These are phyloP conservation scores for Stachybotrys chlorohalonatus DNA, from an alignment of 2,329 filamentous ascomycete genomes.

Conservation along the genomic window DNA sequence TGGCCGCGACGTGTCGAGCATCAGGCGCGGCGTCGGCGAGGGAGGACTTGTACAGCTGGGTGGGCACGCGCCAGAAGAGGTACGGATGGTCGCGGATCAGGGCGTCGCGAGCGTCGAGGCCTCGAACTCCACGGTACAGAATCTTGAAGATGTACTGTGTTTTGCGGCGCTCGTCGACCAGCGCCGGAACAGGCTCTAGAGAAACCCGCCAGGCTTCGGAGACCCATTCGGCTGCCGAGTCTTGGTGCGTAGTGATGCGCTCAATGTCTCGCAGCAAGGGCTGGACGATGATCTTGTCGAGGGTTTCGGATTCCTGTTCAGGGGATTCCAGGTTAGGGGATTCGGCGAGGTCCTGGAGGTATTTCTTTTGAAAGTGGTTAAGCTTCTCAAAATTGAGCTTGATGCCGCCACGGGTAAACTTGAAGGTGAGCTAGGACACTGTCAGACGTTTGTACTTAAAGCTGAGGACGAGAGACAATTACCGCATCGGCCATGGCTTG, in stretches of 20 bases:
- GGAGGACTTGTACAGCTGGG: constrained; percentile 15
- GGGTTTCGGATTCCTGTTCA: constrained; percentile 11
- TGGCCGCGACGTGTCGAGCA: constrained; percentile 11
- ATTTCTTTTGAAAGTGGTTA: constrained; percentile 65
- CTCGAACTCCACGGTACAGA: constrained; percentile 8
- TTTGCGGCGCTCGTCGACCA: constrained; percentile 6
- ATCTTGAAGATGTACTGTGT: constrained; percentile 12
- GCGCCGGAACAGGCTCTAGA: constrained; percentile 16
- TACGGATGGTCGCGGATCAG: constrained; percentile 23
- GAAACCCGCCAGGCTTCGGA: constrained; percentile 11
- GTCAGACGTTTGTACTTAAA: constrained; percentile 12
- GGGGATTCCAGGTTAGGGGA: constrained; percentile 12
- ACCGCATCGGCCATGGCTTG: constrained; percentile 62
- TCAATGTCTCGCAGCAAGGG: constrained; percentile 13
- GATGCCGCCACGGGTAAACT: constrained; percentile 86
- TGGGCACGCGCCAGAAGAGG: constrained; percentile 27
- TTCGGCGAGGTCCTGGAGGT: constrained; percentile 31
- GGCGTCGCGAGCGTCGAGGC: constrained; percentile 9
- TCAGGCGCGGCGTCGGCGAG: constrained; percentile 11
- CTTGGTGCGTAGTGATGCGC: constrained; percentile 9
- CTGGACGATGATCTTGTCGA: constrained; percentile 11
- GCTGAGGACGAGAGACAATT: constrained; percentile 15
- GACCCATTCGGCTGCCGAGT: not conserved
- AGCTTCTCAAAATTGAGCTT: constrained; percentile 76
- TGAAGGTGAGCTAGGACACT: constrained; percentile 58